Evolutionary conservation across 176 grass and related monocot genomes (phyloP).

Genomic region (Triticum monococcum): DNA sequence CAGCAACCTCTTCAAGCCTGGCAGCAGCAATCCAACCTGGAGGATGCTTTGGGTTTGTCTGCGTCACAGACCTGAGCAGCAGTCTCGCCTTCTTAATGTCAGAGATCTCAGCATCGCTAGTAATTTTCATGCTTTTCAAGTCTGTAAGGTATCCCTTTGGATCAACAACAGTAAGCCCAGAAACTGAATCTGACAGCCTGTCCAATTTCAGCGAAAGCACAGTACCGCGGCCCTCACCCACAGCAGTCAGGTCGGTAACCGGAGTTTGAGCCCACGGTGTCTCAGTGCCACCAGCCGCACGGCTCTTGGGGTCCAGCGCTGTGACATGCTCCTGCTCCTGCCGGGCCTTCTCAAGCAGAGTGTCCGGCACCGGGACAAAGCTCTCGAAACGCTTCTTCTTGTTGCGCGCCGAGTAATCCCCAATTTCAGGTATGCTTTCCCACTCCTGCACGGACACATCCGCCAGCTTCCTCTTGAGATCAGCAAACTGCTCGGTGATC

Average conservation of each 20-base stretch:
- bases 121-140: slow-evolving; percentile 96
- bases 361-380: slow-evolving; percentile 81
- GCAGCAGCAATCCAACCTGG: slow-evolving; percentile 96
- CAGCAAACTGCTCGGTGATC: slow-evolving; percentile 91
- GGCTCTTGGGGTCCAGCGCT: slow-evolving; percentile 83
- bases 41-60: slow-evolving; percentile 92
- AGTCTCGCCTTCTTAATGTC: slow-evolving; percentile 93
- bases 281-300: slow-evolving; percentile 65
- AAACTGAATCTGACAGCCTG: slow-evolving; percentile 82
- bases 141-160: slow-evolving; percentile 92
- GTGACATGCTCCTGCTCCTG: slow-evolving; percentile 96
- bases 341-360: slow-evolving; percentile 90
- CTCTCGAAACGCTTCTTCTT: slow-evolving; percentile 97
- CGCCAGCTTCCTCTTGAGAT: slow-evolving; percentile 74
- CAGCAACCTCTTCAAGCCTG: slow-evolving; percentile 86
- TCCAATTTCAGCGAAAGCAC: slow-evolving; percentile 91
- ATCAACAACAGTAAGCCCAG: slow-evolving; percentile 88
- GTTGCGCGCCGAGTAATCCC: slow-evolving; percentile 83
- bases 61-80: slow-evolving; percentile 80
- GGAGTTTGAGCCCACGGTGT: slow-evolving; percentile 84
- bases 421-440: slow-evolving; percentile 95
- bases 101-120: slow-evolving; percentile 92
- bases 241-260: slow-evolving; percentile 83
- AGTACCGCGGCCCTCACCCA: slow-evolving; percentile 88
- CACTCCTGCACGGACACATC: slow-evolving; percentile 68